Conservation (phyloP, 495 filamentous ascomycete species). For the Massariosphaeria phaeospora region DNA sequence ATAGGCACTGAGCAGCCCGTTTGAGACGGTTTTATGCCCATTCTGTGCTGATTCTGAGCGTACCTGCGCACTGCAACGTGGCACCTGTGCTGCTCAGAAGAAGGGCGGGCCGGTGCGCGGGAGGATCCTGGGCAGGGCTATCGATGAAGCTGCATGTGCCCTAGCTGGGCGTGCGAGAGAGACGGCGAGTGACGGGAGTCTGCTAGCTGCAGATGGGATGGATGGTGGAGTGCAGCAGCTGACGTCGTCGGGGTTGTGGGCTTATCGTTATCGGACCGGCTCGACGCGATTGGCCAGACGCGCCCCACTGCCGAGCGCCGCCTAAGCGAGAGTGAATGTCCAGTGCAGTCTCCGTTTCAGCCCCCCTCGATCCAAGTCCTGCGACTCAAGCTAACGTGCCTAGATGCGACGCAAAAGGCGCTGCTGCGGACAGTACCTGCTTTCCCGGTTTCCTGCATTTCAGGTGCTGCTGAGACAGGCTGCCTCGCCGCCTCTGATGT, state of each 20-base stretch:
- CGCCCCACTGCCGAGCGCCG: neutral
- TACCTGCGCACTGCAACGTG: slow-evolving; percentile 33
- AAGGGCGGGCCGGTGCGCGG: slow-evolving; percentile 27
- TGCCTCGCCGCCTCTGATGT: slow-evolving; percentile 1
- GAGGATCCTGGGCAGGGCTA: slow-evolving; percentile 31
- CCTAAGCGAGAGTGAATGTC: slow-evolving; percentile 1
- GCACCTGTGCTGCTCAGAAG: slow-evolving; percentile 22
- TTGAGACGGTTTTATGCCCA: slow-evolving; percentile 11
- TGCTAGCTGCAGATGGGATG: slow-evolving; percentile 17
- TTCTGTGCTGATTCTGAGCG: slow-evolving; percentile 11
- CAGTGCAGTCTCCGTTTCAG: slow-evolving; percentile 11
- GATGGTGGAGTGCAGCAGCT: neutral
- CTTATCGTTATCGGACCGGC: slow-evolving; percentile 18
- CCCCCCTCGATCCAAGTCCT: slow-evolving; percentile 8
- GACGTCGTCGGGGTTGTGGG: neutral
- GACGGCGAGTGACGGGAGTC: slow-evolving; percentile 1
- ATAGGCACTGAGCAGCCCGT: slow-evolving; percentile 8
- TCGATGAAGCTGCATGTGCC: slow-evolving; percentile 13
- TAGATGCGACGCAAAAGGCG: neutral
- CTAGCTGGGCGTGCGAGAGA: slow-evolving; percentile 6
- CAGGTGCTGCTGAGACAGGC: slow-evolving; percentile 11
- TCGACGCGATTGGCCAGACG: neutral
- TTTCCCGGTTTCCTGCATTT: slow-evolving; percentile 5
- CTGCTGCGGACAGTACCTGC: slow-evolving; percentile 14
- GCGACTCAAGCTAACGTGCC: neutral